A percentile compares a stretch with the other conserved stretches of the same genome.
phyloP scores from a whole-genome alignment of 2,329 filamentous ascomycete genomes.

The Aspergillus sp. region DNA sequence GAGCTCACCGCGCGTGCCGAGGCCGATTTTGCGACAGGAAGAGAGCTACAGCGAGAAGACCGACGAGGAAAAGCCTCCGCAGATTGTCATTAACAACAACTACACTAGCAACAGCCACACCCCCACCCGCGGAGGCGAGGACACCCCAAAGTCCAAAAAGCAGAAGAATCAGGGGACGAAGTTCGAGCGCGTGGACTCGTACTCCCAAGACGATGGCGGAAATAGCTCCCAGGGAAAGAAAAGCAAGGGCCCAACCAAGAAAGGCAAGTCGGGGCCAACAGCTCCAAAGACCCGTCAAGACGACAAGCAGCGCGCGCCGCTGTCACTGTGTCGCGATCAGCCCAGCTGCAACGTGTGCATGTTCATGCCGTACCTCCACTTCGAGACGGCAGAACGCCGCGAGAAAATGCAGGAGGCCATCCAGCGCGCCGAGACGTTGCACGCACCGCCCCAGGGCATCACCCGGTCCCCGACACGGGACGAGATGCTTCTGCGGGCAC shows the following conservation, averaged over 20 bases:
- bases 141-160: constrained; percentile 21
- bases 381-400: constrained; percentile 57
- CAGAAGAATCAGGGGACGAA: constrained; percentile 25
- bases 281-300: constrained; percentile 31
- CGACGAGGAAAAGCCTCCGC: constrained; percentile 10
- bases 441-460: constrained; percentile 18
- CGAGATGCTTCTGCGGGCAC: constrained; percentile 37
- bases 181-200: constrained; percentile 23
- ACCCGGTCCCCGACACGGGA: constrained; percentile 31
- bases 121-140: constrained; percentile 11
- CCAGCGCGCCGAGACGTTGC: constrained; percentile 29
- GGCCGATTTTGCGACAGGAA: constrained; percentile 22
- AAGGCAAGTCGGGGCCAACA: constrained; percentile 16
- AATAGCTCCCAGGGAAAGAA: constrained; percentile 25
- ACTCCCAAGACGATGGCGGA: constrained; percentile 24
- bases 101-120: neutral
- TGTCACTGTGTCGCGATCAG: constrained; percentile 35
- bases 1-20: constrained; percentile 40
- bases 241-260: constrained; percentile 26
- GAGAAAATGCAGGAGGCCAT: constrained; percentile 58
- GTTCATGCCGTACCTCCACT: constrained; percentile 66
- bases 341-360: constrained; percentile 28
- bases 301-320: constrained; percentile 30
- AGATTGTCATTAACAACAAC: constrained; percentile 21
- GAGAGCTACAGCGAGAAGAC: constrained; percentile 29